These are phyloP conservation scores for Cucurbita moschata DNA, from an alignment of 306 rosid species.

Conservation along the genomic window DNA sequence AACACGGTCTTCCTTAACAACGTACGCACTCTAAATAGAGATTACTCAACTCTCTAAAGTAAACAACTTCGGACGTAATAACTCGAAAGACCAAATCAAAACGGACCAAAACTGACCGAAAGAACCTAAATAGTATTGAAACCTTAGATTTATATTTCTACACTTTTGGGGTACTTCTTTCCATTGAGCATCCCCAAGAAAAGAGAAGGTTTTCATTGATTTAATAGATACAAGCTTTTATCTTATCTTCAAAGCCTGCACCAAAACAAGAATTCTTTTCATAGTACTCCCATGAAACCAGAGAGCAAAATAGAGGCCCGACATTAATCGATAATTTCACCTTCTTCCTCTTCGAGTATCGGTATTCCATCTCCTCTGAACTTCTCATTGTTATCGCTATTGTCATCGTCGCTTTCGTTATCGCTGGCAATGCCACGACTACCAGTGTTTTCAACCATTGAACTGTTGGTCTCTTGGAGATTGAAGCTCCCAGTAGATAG, in stretches of 20 bases:
- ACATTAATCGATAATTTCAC: constrained; percentile 45
- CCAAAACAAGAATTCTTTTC: background rate
- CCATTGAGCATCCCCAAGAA: background rate
- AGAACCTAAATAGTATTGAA: no score
- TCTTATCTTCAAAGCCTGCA: background rate
- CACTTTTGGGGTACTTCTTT: background rate
- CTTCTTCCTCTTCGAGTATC: constrained; percentile 55
- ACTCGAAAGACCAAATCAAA: no score
- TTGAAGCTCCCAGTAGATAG: background rate
- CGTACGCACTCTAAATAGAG: no score
- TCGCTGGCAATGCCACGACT: background rate
- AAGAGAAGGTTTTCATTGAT: background rate
- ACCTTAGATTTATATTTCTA: background rate
- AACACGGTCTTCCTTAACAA: no score
- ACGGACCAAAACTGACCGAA: no score
- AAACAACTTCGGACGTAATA: no score
- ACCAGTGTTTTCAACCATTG: background rate
- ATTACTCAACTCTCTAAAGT: no score
- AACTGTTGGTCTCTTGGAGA: background rate
- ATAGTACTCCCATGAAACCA: background rate
- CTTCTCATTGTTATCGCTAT: background rate
- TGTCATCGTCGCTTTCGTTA: background rate
- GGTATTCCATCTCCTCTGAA: constrained; percentile 10
- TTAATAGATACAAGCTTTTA: background rate
- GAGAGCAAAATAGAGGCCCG: background rate